Conservation (phyloP, 768 basidiomycete species). For the Xerocomellus intermedius region DNA sequence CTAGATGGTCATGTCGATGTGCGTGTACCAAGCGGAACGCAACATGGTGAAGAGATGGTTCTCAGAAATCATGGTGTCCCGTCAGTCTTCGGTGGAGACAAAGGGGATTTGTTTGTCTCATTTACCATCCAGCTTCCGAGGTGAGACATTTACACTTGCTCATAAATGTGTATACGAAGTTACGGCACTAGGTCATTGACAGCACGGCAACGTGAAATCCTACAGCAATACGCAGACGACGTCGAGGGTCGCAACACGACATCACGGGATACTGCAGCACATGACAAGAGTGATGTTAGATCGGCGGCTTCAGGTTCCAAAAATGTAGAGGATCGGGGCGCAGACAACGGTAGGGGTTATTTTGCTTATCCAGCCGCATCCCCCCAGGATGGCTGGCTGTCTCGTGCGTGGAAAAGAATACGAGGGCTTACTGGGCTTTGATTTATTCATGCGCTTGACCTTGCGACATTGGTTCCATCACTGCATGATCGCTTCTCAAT, state of each 20-base stretch:
- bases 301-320: slow-evolving; percentile 19
- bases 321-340: slow-evolving; percentile 21
- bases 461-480: slow-evolving; percentile 27
- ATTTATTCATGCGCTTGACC: slow-evolving; percentile 54
- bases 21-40: slow-evolving; percentile 87
- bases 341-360: slow-evolving; percentile 71
- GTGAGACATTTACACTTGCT: slow-evolving; percentile 44
- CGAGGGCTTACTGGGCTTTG: slow-evolving; percentile 69
- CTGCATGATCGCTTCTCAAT: slow-evolving; percentile 29
- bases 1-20: slow-evolving; percentile 96
- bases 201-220: slow-evolving; percentile 77
- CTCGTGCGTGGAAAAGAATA: slow-evolving; percentile 65
- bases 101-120: slow-evolving; percentile 85
- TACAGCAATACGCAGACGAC: slow-evolving; percentile 90
- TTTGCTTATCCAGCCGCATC: slow-evolving; percentile 58
- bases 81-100: slow-evolving; percentile 54
- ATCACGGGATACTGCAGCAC: slow-evolving; percentile 9
- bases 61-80: slow-evolving; percentile 83
- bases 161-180: slow-evolving; percentile 5
- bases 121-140: slow-evolving; percentile 89
- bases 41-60: slow-evolving; percentile 97
- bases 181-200: slow-evolving; percentile 65
- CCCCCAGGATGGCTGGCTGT: slow-evolving; percentile 61
- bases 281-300: slow-evolving; percentile 19
- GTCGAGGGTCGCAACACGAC: slow-evolving; percentile 63